Base-by-base conservation (phyloP, 495 filamentous ascomycete species). In the Durotheca rogersii region DNA sequence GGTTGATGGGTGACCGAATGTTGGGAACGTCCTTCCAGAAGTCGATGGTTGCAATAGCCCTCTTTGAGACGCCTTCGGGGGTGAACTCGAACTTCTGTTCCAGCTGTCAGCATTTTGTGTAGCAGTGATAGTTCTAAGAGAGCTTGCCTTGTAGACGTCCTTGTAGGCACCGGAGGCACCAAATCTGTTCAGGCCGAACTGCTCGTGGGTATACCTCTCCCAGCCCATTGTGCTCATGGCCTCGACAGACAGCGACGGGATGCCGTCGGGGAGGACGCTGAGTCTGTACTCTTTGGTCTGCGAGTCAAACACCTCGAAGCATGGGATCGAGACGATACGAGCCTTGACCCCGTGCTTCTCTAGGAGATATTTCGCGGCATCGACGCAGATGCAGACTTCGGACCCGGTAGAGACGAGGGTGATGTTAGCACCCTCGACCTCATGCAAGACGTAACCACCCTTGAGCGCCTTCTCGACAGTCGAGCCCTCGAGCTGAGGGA, bases 141-240 rank as follows among this genome's bases (percentile, higher is more conserved):
- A 55, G 75, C 82, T 72, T 82, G 87, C 89, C 79, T 85, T 86
- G 76, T 98, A 98, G 42, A 98, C 90, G 64, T 97, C 83, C 84
- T 95, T 94, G 78, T 97, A 98, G 53, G 93, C 83, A 58, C 91
- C 93, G 42, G 86, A 91, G 59, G 90, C 91, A 81, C 93, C 93
- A 72, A 98, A 98, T 64, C 93, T 82, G 85, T 98, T 97, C 30
- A 98, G 82, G 66, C 93, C 93, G 66, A 98, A 98, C 76, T 98
- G 93, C 82, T 98, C 93, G 72, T 98, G 90, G 46, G 90, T 85
- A 75, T 96, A 98, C 69, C 88, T 85, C 82, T 96, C 92, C 93
- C 93, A 98, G 52, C 92, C 92, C 76, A 78, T 72, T 59, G 93
- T 97, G 66, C 82, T 85, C 87, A 91, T 88, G 64, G 86, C 90